Evolutionary conservation across 257 asterid species (phyloP).

Genomic region (Fraxinus excelsior): DNA sequence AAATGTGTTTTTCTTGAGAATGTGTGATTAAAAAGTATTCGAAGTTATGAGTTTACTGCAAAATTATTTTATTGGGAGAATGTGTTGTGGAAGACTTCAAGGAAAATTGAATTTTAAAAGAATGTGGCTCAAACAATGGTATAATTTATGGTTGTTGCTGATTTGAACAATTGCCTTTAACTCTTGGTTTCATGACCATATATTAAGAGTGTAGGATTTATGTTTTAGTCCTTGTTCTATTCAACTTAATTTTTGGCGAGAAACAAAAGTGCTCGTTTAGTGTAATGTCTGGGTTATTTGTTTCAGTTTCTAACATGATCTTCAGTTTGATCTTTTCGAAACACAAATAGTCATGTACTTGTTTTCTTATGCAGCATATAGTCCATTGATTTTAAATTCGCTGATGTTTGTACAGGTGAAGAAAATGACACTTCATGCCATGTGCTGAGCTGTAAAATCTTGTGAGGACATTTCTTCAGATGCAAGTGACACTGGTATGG

Average conservation of each 20-base stretch:
- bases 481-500: conserved; percentile 31
- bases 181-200: neutral
- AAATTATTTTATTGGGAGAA: too few relatives aligned
- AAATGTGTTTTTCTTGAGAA: too few relatives aligned
- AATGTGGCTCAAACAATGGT: neutral
- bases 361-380: neutral
- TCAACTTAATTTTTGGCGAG: neutral
- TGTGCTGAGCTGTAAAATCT: conserved; percentile 38
- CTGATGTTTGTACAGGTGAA: conserved; percentile 53
- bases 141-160: neutral
- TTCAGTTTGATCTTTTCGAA: neutral
- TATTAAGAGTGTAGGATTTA: neutral
- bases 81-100: too few relatives aligned
- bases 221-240: neutral
- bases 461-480: conserved; percentile 29
- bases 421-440: conserved; percentile 67
- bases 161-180: conserved; percentile 5
- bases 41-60: too few relatives aligned
- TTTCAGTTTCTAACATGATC: neutral
- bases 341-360: neutral
- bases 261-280: neutral
- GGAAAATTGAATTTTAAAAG: too few relatives aligned
- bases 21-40: too few relatives aligned
- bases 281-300: neutral
- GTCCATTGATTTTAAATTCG: neutral